A percentile compares a stretch with the other conserved stretches of the same genome.
Conservation (phyloP, 768 basidiomycete genomes). For the Hericium coralloides region DNA sequence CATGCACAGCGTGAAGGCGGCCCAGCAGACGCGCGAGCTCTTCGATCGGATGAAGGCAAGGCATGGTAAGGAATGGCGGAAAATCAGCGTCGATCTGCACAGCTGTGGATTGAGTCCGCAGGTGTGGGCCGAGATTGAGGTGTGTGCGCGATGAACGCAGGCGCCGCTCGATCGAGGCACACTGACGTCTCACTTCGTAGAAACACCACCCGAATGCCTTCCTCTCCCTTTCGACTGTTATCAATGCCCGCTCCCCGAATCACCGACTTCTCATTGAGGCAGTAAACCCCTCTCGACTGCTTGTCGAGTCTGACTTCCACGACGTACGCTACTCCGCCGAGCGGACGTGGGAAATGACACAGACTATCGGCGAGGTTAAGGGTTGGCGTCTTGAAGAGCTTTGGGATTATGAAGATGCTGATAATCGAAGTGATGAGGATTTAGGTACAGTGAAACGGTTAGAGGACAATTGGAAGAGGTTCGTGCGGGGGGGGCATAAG, state of each 20-base stretch:
- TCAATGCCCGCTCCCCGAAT: conserved; percentile 65
- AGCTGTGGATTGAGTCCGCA: conserved; percentile 80
- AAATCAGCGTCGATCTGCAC: conserved; percentile 82
- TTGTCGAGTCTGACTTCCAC: conserved; percentile 84
- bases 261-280: conserved; percentile 55
- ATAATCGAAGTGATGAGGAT: conserved; percentile 7
- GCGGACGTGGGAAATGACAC: conserved; percentile 72
- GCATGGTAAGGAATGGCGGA: conserved; percentile 47
- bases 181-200: conserved; percentile 27
- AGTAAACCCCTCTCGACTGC: conserved; percentile 56
- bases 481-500: conserved; percentile 40
- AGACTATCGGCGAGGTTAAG: conserved; percentile 62
- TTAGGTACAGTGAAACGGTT: conserved; percentile 64
- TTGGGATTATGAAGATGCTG: conserved; percentile 19
- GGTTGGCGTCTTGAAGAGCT: conserved; percentile 61
- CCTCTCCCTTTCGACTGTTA: conserved; percentile 80
- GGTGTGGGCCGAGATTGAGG: conserved; percentile 69
- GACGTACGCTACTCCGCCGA: conserved; percentile 47
- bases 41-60: conserved; percentile 49
- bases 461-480: conserved; percentile 63
- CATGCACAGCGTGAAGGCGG: conserved; percentile 79
- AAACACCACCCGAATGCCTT: conserved; percentile 69
- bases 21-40: conserved; percentile 57
- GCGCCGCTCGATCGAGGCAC: background rate
- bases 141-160: conserved; percentile 21